Evolutionary conservation across 1,284 basidiomycete genomes (phyloP).

Genomic region (Peniophora sp.): DNA sequence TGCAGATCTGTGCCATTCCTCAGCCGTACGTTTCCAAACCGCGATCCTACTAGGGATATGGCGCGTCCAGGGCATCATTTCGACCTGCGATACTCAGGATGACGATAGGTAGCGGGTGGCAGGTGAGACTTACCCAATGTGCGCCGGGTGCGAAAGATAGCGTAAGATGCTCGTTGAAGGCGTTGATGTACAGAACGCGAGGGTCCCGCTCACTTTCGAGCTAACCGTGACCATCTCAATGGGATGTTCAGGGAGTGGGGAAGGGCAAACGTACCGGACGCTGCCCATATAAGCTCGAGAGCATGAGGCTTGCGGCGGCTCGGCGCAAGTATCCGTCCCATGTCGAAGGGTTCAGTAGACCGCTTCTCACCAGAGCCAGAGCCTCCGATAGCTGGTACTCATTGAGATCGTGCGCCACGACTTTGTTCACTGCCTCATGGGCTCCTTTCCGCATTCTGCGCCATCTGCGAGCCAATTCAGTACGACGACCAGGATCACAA

Average conservation of each 20-base stretch:
- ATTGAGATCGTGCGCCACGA: conserved; percentile 7
- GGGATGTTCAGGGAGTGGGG: too few relatives aligned
- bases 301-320: conserved; percentile 7
- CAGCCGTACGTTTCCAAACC: too few relatives aligned
- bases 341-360: background rate
- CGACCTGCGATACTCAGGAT: background rate
- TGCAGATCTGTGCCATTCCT: too few relatives aligned
- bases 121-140: too few relatives aligned
- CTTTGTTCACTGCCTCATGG: conserved; percentile 11
- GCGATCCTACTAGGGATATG: too few relatives aligned
- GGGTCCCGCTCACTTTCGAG: conserved; percentile 9
- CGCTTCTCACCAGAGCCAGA: conserved; percentile 5
- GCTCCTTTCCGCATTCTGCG: conserved; percentile 12
- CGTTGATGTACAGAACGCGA: conserved; percentile 4
- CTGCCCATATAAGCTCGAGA: too few relatives aligned
- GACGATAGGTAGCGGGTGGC: too few relatives aligned
- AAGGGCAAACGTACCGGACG: too few relatives aligned
- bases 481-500: background rate
- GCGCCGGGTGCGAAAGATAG: too few relatives aligned
- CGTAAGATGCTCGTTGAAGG: conserved; percentile 4
- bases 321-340: conserved; percentile 1
- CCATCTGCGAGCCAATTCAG: conserved; percentile 6
- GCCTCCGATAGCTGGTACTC: conserved; percentile 8
- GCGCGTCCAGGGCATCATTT: background rate
- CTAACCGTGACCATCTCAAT: too few relatives aligned